These are phyloP conservation scores for Eutrema heterophyllum DNA, from an alignment of 345 rosid species.

Conservation along the genomic window DNA sequence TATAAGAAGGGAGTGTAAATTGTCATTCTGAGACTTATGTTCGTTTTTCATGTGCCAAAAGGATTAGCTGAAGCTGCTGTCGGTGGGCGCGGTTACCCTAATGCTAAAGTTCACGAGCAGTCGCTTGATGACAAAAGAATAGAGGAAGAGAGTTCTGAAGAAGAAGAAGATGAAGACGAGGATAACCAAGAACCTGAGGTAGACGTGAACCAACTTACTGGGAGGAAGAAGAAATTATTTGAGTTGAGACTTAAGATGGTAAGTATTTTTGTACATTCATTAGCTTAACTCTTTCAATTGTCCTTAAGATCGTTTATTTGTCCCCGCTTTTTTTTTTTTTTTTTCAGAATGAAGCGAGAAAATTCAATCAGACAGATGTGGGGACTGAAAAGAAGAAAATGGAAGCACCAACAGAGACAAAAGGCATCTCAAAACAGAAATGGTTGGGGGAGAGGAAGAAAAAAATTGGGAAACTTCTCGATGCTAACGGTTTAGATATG, in stretches of 20 bases:
- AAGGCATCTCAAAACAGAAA: constrained; percentile 89
- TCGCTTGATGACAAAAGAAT: constrained; percentile 30
- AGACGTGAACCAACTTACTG: constrained; percentile 69
- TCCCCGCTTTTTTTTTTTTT: neutral
- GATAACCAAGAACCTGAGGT: constrained; percentile 45
- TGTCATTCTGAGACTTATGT: neutral
- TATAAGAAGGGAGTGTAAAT: neutral
- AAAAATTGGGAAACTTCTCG: constrained; percentile 82
- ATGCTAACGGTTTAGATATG: constrained; percentile 94
- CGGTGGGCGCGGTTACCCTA: constrained; percentile 20
- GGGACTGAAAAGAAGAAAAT: constrained; percentile 84
- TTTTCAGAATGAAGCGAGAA: constrained; percentile 77
- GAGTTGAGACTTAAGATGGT: constrained; percentile 92
- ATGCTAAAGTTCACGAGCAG: constrained; percentile 23
- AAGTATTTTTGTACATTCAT: constrained; percentile 1
- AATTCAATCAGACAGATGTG: constrained; percentile 84
- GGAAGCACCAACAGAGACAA: constrained; percentile 79
- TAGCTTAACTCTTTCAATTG: neutral
- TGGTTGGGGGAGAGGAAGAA: constrained; percentile 90
- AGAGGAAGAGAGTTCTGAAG: constrained; percentile 44
- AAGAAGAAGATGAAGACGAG: constrained; percentile 36
- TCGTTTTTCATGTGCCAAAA: constrained; percentile 13
- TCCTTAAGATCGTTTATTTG: neutral
- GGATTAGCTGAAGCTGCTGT: constrained; percentile 41
- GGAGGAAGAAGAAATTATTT: constrained; percentile 70